These are phyloP conservation scores for Candida incommunis DNA, from an alignment of 805 yeast species.

Conservation along the genomic window DNA sequence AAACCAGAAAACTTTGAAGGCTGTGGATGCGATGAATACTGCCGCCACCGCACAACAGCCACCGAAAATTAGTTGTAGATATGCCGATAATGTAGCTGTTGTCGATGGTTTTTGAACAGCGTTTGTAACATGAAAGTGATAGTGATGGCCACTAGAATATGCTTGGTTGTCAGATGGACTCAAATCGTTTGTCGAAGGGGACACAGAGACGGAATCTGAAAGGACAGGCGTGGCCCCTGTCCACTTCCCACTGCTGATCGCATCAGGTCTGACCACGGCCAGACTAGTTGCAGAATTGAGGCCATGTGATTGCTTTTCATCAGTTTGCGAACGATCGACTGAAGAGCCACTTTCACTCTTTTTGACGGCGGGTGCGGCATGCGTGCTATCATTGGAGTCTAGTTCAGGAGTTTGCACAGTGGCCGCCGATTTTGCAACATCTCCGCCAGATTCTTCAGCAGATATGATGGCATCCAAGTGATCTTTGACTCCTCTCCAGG, in stretches of 20 bases:
- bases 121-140: neutral
- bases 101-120: constrained; percentile 6
- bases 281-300: neutral
- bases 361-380: neutral
- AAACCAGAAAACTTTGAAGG: constrained; percentile 34
- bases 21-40: constrained; percentile 33
- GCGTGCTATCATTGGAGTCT: neutral
- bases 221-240: neutral
- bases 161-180: neutral
- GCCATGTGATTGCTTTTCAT: neutral
- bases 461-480: neutral
- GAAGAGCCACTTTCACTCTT: neutral
- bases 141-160: constrained; percentile 10
- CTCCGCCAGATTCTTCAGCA: neutral
- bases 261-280: neutral
- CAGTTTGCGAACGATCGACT: neutral
- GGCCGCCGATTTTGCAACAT: neutral
- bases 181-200: neutral
- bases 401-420: neutral
- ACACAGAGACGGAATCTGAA: neutral
- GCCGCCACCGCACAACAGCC: constrained; percentile 31
- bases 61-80: constrained; percentile 51
- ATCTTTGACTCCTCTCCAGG: neutral
- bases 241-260: too few relatives aligned
- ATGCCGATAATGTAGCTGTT: constrained; percentile 19